Evolutionary conservation across 306 rosid species (phyloP), one percentile per base, ranked within the genome.

Genomic region (Urtica urens): DNA sequence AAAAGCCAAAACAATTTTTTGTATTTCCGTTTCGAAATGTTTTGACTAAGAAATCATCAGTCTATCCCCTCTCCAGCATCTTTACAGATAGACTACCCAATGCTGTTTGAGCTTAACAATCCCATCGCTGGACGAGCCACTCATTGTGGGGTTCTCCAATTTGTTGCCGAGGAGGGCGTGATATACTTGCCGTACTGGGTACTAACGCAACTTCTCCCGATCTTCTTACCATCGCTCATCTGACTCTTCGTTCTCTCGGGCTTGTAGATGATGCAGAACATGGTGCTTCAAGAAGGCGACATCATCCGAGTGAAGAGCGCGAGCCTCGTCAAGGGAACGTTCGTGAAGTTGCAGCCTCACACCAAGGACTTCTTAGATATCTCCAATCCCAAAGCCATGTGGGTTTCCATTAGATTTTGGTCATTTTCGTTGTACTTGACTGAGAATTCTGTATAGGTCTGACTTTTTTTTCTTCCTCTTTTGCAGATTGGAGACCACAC

Each of bases 261-360:
- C 38, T 33, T 21, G 40, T 50, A 72, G 77, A 78, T 74, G 86
- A 78, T 78, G 86, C 50, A 74, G 53, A 72, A 74, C 55, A 65
- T 69, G 77, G 66, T 69, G 15, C 61, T 78, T 6, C 65, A 59
- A 51, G 79, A 77, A 52, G 79, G 77, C 49, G 76, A 61, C 31
- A 3, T 22, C 21, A 72, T 72, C 44, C 25, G 22, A 35, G 68
- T 78, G 58, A 78, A 48, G 64, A 78, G 26, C 59, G 41, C 55
- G 33, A 47, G 55, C 54, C 56, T 78, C 10, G 61, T 40, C 0
- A 68, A 59, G 59, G 86, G 70, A 59, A 62, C 49, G 6, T 74
- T 46, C 51, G 67, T 68, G 64, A 78, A 74, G 71, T 44, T 78
- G 60, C 81, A 78, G 40, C 86, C 81, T 38, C 83, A 66, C 72